Percentiles rank a stretch among this genome's conserved stretches.
phyloP scores from a whole-genome alignment of 371 early-diverging fungal species.

The Nematocida sp. region DNA sequence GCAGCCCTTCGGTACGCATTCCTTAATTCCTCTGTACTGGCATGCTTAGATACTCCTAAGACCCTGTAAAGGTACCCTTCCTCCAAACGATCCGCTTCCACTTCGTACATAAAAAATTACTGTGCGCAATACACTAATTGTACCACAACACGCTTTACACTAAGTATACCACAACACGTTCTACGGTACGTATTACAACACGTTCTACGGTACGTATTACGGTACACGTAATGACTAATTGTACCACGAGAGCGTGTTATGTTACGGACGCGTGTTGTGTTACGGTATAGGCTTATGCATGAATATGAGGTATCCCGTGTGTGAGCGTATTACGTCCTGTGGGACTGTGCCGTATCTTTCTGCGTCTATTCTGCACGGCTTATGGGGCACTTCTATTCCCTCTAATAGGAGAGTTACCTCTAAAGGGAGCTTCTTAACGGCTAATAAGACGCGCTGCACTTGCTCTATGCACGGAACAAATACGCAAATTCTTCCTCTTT shows the following conservation, averaged over 20 bases:
- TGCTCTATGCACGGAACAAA: slow-evolving; percentile 60
- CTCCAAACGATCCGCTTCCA: slow-evolving; percentile 1
- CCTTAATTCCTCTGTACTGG: slow-evolving; percentile 27
- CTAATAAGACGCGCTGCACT: slow-evolving; percentile 23
- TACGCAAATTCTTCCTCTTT: slow-evolving; percentile 20
- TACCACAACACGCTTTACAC: not conserved
- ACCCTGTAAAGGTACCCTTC: slow-evolving; percentile 12
- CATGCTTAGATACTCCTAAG: slow-evolving; percentile 15
- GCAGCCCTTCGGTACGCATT: slow-evolving; percentile 43
- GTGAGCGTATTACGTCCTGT: not conserved
- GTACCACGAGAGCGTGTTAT: not conserved
- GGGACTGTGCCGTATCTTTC: slow-evolving; percentile 30
- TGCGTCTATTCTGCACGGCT: not conserved
- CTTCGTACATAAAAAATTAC: slow-evolving; percentile 41
- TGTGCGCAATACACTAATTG: not conserved
- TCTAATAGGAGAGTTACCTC: slow-evolving; percentile 9
- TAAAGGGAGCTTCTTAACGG: not conserved
- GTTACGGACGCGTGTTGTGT: not conserved
- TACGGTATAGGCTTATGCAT: not conserved
- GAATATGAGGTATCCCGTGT: slow-evolving; percentile 41
- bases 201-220: too few species aligned
- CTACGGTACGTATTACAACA: too few species aligned
- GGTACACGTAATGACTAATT: too few species aligned
- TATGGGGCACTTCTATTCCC: slow-evolving; percentile 35
- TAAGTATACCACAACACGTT: not conserved